Evolutionary conservation across 106 monocot genomes (phyloP), one percentile per base, ranked within the genome.

Genomic region (Dendrobium nobile): DNA sequence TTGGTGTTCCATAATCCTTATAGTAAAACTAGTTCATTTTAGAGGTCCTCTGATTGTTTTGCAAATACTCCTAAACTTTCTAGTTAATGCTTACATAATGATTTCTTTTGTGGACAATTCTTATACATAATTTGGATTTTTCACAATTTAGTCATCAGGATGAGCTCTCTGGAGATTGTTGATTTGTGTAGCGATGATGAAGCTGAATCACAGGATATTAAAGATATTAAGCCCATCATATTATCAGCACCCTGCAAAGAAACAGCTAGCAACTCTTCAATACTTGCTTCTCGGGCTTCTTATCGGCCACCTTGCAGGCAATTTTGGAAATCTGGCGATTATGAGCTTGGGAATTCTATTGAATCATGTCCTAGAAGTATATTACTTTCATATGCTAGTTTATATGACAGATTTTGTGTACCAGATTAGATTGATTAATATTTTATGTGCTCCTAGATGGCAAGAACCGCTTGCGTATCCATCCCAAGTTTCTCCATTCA

Each of bases 401-500:
- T 55, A 10, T 73, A 79, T 13, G 3, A 22, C 54, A 10, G 54
- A 11, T 45, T 65, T 74, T n/a, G 22, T 43, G 2, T 73, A 43
- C 40, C 41, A 45, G 17, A 56, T 79, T 9, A 9, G 11, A 7
- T 54, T 56, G 42, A 47, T 65, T 4, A 0, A 33, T 56, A 26
- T 51, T 72, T 51, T 77, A 24, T 82, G 17, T 74, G 79, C 68
- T 20, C 41, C 27, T 77, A 96, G 96, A 82, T 86, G 88, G 92
- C 41, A 83, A 82, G 77, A 93, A 90, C 68, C 87, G 83, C 77
- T 56, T 96, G 27, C 87, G 92, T 8, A 90, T 96, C 42, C 93
- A 93, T 82, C 96, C 96, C 17, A 93, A 90, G 77, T 96, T 96
- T 89, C 96, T 96, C 41, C 96, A 93, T 86, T 96, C 96, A 65